A percentile compares a stretch with the other conserved stretches of the same genome.
These are phyloP conservation scores for Peronospora belbahrii DNA, from an alignment of 352 stramenopile species.

Conservation along the genomic window DNA sequence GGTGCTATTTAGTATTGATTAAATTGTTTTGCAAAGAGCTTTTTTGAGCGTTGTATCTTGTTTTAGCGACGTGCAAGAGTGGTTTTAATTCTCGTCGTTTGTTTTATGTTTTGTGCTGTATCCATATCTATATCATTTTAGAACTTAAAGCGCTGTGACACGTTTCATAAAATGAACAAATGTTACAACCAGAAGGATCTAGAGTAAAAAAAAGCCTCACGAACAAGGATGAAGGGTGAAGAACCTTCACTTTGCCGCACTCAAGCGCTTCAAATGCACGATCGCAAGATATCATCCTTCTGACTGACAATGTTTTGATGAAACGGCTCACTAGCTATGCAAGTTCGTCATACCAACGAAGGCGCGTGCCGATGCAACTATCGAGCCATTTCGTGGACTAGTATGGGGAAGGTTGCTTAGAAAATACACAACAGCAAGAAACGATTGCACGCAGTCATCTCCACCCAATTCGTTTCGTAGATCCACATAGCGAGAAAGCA, in stretches of 20 bases:
- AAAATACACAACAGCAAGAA: constrained; percentile 48
- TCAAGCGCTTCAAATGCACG: neutral
- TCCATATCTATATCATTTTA: too few relatives aligned
- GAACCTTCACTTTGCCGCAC: neutral
- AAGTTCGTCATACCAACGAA: constrained; percentile 32
- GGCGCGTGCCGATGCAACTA: constrained; percentile 40
- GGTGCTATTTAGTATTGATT: too few relatives aligned
- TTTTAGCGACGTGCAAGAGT: too few relatives aligned
- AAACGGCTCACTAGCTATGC: constrained; percentile 5
- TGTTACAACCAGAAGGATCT: neutral
- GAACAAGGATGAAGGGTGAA: neutral
- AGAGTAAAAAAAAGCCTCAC: neutral
- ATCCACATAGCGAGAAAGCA: constrained; percentile 68
- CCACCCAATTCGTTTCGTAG: constrained; percentile 40
- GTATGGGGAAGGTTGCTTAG: constrained; percentile 28
- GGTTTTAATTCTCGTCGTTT: too few relatives aligned
- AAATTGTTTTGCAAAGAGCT: too few relatives aligned
- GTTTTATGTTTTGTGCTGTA: too few relatives aligned
- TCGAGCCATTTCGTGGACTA: constrained; percentile 32
- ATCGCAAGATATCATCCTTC: neutral
- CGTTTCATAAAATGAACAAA: neutral
- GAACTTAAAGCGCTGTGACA: too few relatives aligned
- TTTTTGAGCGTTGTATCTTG: too few relatives aligned
- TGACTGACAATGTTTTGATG: too few relatives aligned
- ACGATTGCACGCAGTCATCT: constrained; percentile 44